A percentile compares a stretch with the other conserved stretches of the same genome.
These are phyloP conservation scores for Apiotrichum gamsii DNA, from an alignment of 1,284 basidiomycete genomes.

Conservation along the genomic window DNA sequence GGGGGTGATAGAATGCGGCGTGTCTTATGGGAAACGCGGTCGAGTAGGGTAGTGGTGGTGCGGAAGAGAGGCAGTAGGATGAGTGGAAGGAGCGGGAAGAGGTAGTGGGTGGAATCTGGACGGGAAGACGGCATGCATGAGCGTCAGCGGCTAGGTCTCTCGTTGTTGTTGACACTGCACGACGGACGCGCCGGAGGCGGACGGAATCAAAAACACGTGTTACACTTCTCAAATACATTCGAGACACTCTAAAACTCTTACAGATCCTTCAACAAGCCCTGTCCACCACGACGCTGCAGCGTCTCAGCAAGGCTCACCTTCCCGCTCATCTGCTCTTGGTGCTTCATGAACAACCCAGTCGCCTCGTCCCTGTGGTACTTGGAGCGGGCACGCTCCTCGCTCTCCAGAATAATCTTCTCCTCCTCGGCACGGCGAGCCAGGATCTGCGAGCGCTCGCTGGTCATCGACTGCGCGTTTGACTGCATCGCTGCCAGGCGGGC, in stretches of 20 bases:
- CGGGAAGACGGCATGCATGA: neutral
- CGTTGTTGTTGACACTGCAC: neutral
- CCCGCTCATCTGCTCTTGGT: constrained; percentile 34
- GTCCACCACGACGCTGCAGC: constrained; percentile 39
- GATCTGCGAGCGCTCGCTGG: constrained; percentile 28
- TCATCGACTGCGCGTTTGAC: constrained; percentile 58
- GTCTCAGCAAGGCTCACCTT: constrained; percentile 40
- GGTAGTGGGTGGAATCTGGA: no score
- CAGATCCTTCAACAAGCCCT: constrained; percentile 41
- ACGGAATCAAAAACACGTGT: no score
- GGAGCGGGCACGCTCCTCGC: constrained; percentile 31
- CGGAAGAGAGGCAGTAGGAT: neutral
- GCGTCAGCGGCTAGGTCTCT: no score
- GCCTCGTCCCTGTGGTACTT: constrained; percentile 41
- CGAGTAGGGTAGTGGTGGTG: neutral
- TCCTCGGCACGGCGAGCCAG: constrained; percentile 34
- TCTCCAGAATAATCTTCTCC: constrained; percentile 29
- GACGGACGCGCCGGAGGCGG: no score
- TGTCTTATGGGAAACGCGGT: no score
- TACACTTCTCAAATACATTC: neutral
- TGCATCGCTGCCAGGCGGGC: constrained; percentile 83
- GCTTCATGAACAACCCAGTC: constrained; percentile 40
- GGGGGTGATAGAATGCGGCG: no score
- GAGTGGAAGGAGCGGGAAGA: neutral
- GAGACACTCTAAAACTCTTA: no score